Evolutionary conservation across 2,329 filamentous ascomycete species (phyloP).

Genomic region (Colletotrichum sp.): DNA sequence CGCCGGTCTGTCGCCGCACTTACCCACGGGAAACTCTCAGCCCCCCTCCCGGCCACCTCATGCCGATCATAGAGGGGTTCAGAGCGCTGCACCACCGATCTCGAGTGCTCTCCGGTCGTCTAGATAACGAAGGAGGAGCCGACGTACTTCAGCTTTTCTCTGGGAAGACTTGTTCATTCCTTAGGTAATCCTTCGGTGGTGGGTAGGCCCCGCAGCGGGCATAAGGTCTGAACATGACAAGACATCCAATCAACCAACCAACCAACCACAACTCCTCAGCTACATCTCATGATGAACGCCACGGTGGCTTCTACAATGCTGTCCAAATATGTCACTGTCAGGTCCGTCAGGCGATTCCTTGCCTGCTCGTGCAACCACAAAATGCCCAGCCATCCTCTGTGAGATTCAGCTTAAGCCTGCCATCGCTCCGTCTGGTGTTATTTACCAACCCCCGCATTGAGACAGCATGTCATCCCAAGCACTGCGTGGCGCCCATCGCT

Average conservation of each 20-base stretch:
- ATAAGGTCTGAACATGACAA: neutral
- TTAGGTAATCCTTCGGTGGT: neutral
- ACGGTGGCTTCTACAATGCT: neutral
- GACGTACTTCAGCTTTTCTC: neutral
- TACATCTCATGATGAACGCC: neutral
- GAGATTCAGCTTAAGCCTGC: neutral
- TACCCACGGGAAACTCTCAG: neutral
- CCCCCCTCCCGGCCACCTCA: neutral
- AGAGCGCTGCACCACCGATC: neutral
- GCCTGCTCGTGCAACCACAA: neutral
- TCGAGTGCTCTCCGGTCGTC: neutral
- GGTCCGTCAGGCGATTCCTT: neutral
- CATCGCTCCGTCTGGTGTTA: neutral
- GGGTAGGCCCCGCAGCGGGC: neutral
- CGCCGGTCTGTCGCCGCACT: neutral
- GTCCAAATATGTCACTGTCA: neutral
- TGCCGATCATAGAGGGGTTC: neutral
- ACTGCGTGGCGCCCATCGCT: neutral
- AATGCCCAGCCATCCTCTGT: neutral
- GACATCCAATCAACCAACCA: neutral
- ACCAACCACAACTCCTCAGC: neutral
- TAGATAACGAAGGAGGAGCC: neutral
- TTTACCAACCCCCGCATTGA: neutral
- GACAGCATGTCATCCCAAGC: neutral
- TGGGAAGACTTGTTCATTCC: neutral